A percentile compares a stretch with the other conserved stretches of the same genome.
Evolutionary conservation across 2,329 filamentous ascomycete species (phyloP).

Genomic region (Stachybotrys echinatus): DNA sequence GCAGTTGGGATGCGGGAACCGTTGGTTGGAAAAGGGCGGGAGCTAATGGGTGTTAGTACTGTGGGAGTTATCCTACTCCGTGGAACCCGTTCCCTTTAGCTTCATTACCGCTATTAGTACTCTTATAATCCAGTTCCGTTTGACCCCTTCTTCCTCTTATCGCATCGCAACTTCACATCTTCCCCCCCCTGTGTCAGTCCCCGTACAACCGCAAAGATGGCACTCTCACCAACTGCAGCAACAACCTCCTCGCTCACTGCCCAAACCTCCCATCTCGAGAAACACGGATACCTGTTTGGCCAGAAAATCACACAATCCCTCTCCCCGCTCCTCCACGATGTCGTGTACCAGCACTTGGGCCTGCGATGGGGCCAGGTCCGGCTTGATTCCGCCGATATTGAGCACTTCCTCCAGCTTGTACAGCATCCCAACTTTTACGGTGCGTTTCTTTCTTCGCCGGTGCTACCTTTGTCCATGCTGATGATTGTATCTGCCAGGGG

Average conservation of each 20-base stretch:
- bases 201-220: too few relatives aligned
- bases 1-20: too few relatives aligned
- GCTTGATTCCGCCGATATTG: constrained; percentile 46
- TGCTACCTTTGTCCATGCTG: neutral
- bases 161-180: too few relatives aligned
- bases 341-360: constrained; percentile 45
- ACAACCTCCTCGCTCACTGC: neutral
- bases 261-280: constrained; percentile 26
- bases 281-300: constrained; percentile 52
- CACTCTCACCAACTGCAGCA: neutral
- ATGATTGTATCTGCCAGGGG: constrained; percentile 37
- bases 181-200: too few relatives aligned
- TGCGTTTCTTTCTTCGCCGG: constrained; percentile 19
- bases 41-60: too few relatives aligned
- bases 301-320: constrained; percentile 50
- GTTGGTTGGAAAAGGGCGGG: too few relatives aligned
- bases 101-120: too few relatives aligned
- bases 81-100: too few relatives aligned
- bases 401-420: constrained; percentile 44
- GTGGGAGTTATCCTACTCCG: too few relatives aligned
- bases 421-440: constrained; percentile 58
- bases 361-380: constrained; percentile 47
- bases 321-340: constrained; percentile 48
- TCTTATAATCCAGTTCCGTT: too few relatives aligned
- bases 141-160: too few relatives aligned